These are phyloP conservation scores for Globisporangium yorkense DNA, from an alignment of 352 stramenopile genomes.

Conservation along the genomic window DNA sequence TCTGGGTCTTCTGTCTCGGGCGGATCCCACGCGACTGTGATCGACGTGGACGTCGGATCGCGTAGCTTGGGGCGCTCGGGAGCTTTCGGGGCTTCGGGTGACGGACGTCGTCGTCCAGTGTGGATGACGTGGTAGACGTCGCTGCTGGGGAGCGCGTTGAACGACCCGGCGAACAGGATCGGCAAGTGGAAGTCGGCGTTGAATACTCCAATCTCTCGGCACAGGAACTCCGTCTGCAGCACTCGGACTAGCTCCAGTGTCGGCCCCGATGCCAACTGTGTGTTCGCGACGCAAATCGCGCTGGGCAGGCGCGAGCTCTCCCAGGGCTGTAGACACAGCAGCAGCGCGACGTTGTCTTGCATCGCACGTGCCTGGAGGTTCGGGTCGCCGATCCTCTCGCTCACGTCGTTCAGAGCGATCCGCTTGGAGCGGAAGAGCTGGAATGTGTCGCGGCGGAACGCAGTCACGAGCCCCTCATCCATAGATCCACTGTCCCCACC, in stretches of 20 bases:
- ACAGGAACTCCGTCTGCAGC: slow-evolving; percentile 66
- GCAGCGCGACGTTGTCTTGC: slow-evolving; percentile 69
- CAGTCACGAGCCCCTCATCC: slow-evolving; percentile 75
- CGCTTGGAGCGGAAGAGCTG: slow-evolving; percentile 65
- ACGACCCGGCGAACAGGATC: slow-evolving; percentile 72
- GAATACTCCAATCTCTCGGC: slow-evolving; percentile 58
- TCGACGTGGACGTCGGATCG: slow-evolving; percentile 37
- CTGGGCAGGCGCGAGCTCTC: slow-evolving; percentile 59
- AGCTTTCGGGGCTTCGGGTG: slow-evolving; percentile 31
- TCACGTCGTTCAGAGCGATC: slow-evolving; percentile 59
- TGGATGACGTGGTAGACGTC: slow-evolving; percentile 79
- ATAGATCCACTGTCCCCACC: slow-evolving; percentile 8
- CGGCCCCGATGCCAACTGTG: slow-evolving; percentile 26
- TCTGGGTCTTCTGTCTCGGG: slow-evolving; percentile 20
- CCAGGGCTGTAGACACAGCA: slow-evolving; percentile 80
- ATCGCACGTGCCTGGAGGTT: slow-evolving; percentile 40
- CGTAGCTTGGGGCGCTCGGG: slow-evolving; percentile 29
- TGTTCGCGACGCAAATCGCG: slow-evolving; percentile 63
- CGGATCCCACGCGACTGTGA: slow-evolving; percentile 42
- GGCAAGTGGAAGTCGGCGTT: slow-evolving; percentile 83
- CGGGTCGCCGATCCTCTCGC: slow-evolving; percentile 25
- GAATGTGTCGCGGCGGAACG: slow-evolving; percentile 66
- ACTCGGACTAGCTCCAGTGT: slow-evolving; percentile 54
- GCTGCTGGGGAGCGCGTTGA: slow-evolving; percentile 72
- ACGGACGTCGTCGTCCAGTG: slow-evolving; percentile 44